Base-by-base conservation (phyloP, 2,329 filamentous ascomycete species). In the Ceratocystis colombiana region DNA sequence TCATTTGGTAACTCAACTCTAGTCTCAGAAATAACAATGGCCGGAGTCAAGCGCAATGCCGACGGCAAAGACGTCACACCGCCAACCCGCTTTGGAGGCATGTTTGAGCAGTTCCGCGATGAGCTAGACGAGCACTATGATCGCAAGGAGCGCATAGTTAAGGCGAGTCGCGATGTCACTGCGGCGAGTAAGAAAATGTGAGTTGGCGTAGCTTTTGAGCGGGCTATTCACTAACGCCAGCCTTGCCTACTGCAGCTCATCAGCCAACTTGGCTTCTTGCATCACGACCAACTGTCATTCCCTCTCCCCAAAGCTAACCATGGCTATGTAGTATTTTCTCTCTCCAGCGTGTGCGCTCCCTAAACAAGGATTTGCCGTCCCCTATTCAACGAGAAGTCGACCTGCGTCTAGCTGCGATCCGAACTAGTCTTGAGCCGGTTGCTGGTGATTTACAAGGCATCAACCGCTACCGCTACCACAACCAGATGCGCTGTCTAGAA, bases 161-260 rank as follows among this genome's bases (percentile, higher is more conserved):
- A 97, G 78, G 88, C 87, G 1, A 95, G 90, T 7, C 82, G 93
- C 69, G 94, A 99, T 75, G 89, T 99, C 67, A 99, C 94, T 5
- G 91, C 90, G 0, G 80, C 91, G 65, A 96, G 90, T 76, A 99
- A 99, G 80, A 99, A 97, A 78, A 95, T 97, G 91, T 96, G 76
- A 77, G 61, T 57, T 41, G 17, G 37, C 6, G 25, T 33, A 37
- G 12, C n/a, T 22, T 53, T 8, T 22, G n/a, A 7, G 15, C 48
- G 37, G 37, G 12, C 10, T 15, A 3, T 41, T 15, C 37, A 41
- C 37, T 41, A 5, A 33, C 3, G 7, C 3, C 48, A 22, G 48
- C 48, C 48, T 50, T 50, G 48, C 22, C 48, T 2, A 22, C 48
- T 20, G n/a, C 48, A 20, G 48, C 48, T 12, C 3, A 20, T 15